Evolutionary conservation across 345 rosid species (phyloP), one percentile per base, ranked within the genome.

Genomic region (Turnera subulata): DNA sequence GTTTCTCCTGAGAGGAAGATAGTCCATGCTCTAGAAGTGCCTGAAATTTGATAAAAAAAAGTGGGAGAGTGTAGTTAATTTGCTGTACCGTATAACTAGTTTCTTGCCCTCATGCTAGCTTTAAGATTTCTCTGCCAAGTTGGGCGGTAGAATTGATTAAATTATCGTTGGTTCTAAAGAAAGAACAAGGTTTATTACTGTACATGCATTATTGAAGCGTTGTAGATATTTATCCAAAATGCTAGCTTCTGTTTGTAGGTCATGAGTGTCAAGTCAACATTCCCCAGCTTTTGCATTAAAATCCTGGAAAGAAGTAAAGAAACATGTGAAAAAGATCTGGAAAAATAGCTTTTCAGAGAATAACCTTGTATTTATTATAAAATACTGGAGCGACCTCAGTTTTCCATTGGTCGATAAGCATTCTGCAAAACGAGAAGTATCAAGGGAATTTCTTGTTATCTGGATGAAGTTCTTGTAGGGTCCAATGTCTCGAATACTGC

Each of bases 191-290:
- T n/a, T n/a, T 29, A 29, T 81, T 53, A 71, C 77, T 70, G 77
- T 88, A 91, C 97, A 85, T 91, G 85, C 97, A 91, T 91, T 65
- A 91, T 68, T 78, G 89, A 82, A 73, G 96, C 83, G 57, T 88
- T 91, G 76, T 85, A 91, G 75, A 84, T 71, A 40, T 91, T 88
- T 72, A 91, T 84, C 96, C 96, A 88, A 76, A 91, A 91, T 40
- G 97, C 94, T 6, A 91, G 79, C 84, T 88, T 91, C 79, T 91
- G 96, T 84, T 88, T 88, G 72, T 88, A 79, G 58, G 86, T 82
- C 78, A 88, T 69, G 77, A 79, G 82, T 60, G 81, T 73, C 69
- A 88, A 72, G 60, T 88, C 91, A 11, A 80, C 88, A 46, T 68
- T 78, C 43, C 88, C 73, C 60, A 91, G 54, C 68, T 75, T 81